Base-by-base conservation (phyloP, 2,329 filamentous ascomycete species). In the Colletotrichum tropicicola region DNA sequence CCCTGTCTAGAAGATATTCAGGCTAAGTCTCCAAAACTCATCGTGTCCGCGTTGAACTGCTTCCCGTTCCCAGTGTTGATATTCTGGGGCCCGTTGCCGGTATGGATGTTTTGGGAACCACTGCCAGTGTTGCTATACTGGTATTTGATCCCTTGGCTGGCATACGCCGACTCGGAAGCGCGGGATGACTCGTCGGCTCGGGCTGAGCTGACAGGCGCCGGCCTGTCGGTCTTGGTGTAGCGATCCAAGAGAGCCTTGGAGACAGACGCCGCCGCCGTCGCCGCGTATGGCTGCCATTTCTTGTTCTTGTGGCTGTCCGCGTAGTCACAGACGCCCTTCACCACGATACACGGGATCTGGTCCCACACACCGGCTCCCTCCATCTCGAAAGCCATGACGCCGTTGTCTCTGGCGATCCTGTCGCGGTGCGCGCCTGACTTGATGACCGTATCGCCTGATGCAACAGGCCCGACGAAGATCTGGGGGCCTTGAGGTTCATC, bases 291-390 rank as follows among this genome's bases (percentile, higher is more conserved):
- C 19, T 79, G 76, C 79, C 77, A 81, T 8, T 39, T 35, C 6
- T 81, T 73, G 17, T 73, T 74, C 54, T 80, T 81, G 56, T 80
- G 77, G 0, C 70, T 75, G 58, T 82, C 79, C 4, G 77, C 72
- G 51, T 81, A 82, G 53, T 80, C 76, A 17, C 75, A 82, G 0
- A 82, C 77, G 0, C 78, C 79, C 15, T 77, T 72, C 17, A 82
- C 75, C 0, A 77, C 71, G 0, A 81, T 57, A 30, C 75, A 80
- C 0, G 75, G 73, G 1, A 78, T 69, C 1, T 71, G 41, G 12
- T 70, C 65, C 68, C 72, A 70, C 0, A 74, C 15, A 0, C 75
- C 74, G 0, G 75, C 74, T 0, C 71, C 71, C 17, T 76, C 74
- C 74, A 74, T 77, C 27, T 77, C 73, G 12, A 77, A 68, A 3